These are phyloP conservation scores for Zanthoxylum bungeanum DNA, from an alignment of 345 rosid species.

Conservation along the genomic window DNA sequence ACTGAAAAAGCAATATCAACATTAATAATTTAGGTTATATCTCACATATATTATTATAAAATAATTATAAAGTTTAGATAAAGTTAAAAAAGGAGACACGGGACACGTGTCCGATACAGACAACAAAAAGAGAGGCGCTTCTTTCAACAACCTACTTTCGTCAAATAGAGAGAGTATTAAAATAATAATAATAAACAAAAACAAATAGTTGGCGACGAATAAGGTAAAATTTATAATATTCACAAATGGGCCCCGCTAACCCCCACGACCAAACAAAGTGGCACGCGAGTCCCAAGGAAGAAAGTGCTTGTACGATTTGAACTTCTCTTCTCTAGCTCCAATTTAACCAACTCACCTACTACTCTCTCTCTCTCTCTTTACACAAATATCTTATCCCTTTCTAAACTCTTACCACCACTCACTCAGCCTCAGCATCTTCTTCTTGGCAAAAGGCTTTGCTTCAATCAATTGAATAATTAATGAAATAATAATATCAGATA, in stretches of 20 bases:
- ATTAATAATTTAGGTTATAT: too few relatives aligned
- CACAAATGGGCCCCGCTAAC: background rate
- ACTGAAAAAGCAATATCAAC: background rate
- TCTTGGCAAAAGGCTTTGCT: background rate
- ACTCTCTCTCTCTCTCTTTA: background rate
- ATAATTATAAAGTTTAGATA: background rate
- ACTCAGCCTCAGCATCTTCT: background rate
- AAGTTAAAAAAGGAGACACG: background rate
- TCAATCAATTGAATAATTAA: background rate
- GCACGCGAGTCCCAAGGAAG: background rate
- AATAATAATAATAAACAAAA: too few relatives aligned
- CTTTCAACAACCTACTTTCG: slow-evolving; percentile 18
- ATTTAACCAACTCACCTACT: background rate
- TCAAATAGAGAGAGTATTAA: background rate
- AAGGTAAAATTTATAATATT: background rate
- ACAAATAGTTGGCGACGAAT: too few relatives aligned
- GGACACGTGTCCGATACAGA: slow-evolving; percentile 11
- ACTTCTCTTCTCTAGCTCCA: slow-evolving; percentile 5
- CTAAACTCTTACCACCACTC: too few relatives aligned
- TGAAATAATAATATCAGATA: too few relatives aligned
- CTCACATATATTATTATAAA: background rate
- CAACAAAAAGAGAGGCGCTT: slow-evolving; percentile 13
- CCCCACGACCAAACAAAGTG: background rate
- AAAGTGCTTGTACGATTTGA: background rate
- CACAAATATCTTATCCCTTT: background rate